Base-by-base conservation (phyloP, 2,329 filamentous ascomycete genomes). In the Arthroderma uncinatum region DNA sequence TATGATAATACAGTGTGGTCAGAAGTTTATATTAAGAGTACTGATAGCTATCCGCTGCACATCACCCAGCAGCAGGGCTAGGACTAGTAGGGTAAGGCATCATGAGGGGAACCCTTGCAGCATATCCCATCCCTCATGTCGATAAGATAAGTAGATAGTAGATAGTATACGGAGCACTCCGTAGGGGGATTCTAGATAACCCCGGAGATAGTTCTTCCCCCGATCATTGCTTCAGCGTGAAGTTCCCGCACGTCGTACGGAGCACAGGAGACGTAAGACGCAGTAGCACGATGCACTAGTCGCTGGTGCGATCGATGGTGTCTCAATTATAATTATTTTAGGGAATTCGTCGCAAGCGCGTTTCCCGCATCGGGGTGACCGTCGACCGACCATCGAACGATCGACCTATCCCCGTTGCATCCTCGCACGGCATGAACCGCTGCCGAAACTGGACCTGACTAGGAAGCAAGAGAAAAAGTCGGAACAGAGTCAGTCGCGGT, bases 31-130 rank as follows among this genome's bases (percentile, higher is more conserved):
- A 28, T 48, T 48, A n/a, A 48, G 44, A 12, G 44, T 48, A 28
- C 44, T 48, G 44, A 48, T 48, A 48, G 44, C 44, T 48, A 30
- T 28, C 44, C 44, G 44, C 44, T 48, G 44, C 44, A 48, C 23
- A 23, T 28, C 33, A 34, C 33, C 44, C 44, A 48, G 44, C 44
- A 19, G 39, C 39, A 42, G 39, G 39, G 5, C 39, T 42, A 42
- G 9, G 39, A 42, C 39, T 21, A 42, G 39, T 42, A 42, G 39
- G 39, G 39, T 42, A 42, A 21, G 39, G 39, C 39, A 42, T 21
- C 16, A 42, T 42, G 39, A 42, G 39, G 39, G 16, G 39, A 42
- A 42, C 39, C 39, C 39, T 42, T 42, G 39, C 16, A 42, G 23
- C n/a, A 2, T 40, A 6, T 40, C 6, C 19, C 37, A 16, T 40